These are phyloP conservation scores for Podosphaera xanthii DNA, from an alignment of 2,329 filamentous ascomycete species.

Conservation along the genomic window DNA sequence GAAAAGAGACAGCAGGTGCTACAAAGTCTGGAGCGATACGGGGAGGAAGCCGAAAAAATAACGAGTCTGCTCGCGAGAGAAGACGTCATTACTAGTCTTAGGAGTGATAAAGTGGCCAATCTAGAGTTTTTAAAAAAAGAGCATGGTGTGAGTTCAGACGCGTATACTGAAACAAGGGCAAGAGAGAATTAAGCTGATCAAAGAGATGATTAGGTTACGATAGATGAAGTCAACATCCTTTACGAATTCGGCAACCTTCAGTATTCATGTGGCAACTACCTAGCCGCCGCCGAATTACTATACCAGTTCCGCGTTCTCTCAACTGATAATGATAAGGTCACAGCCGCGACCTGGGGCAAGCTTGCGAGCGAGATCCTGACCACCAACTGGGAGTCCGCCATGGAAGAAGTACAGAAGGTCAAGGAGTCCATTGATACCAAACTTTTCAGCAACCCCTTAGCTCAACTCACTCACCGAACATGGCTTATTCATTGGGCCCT, in stretches of 20 bases:
- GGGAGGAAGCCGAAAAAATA: constrained; percentile 76
- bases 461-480: constrained; percentile 85
- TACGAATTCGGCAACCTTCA: constrained; percentile 94
- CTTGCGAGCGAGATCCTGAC: constrained; percentile 87
- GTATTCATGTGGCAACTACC: constrained; percentile 93
- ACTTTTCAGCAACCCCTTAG: constrained; percentile 87
- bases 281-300: constrained; percentile 68
- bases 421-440: constrained; percentile 83
- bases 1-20: constrained; percentile 80
- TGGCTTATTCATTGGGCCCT: constrained; percentile 97
- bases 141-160: constrained; percentile 43
- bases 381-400: constrained; percentile 81
- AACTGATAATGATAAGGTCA: constrained; percentile 94
- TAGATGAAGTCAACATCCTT: constrained; percentile 86
- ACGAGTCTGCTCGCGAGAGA: constrained; percentile 68
- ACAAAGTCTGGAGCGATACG: constrained; percentile 56
- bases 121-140: constrained; percentile 95
- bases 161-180: neutral
- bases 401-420: constrained; percentile 78
- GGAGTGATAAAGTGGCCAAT: constrained; percentile 96
- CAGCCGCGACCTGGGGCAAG: constrained; percentile 92
- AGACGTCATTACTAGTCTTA: constrained; percentile 71
- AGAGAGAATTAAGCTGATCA: constrained; percentile 3
- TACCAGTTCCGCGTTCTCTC: constrained; percentile 97
- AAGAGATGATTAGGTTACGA: constrained; percentile 37